These are phyloP conservation scores for Polytrichum formosum DNA, from an alignment of 225 moss, liverwort and hornwort species.

Conservation along the genomic window DNA sequence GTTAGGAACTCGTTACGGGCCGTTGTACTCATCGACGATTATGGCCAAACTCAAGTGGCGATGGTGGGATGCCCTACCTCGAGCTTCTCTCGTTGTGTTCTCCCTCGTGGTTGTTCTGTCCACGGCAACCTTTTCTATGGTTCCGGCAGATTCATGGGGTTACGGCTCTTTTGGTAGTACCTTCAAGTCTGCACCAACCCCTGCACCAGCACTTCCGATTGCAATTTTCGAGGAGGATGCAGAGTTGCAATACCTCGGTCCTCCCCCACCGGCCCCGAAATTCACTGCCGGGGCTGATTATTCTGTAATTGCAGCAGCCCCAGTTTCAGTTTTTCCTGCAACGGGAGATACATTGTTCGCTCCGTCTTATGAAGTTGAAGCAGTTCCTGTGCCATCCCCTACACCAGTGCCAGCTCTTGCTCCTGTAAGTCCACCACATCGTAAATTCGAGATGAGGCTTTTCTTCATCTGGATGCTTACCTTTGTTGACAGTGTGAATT, in stretches of 20 bases:
- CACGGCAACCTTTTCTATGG: slow-evolving; percentile 24
- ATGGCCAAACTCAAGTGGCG: slow-evolving; percentile 43
- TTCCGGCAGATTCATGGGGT: slow-evolving; percentile 31
- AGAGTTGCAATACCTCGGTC: not conserved
- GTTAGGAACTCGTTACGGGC: no score
- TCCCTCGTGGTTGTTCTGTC: slow-evolving; percentile 29
- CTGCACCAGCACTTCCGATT: slow-evolving; percentile 4
- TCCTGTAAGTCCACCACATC: slow-evolving; percentile 20
- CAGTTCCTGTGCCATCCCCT: slow-evolving; percentile 6
- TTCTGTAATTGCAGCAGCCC: not conserved
- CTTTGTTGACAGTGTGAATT: not conserved
- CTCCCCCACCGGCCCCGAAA: not conserved
- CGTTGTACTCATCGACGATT: not conserved
- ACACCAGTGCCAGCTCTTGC: not conserved
- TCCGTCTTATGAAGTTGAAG: not conserved
- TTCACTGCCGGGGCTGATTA: no score
- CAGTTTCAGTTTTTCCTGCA: not conserved
- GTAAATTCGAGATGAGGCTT: not conserved
- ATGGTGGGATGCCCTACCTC: slow-evolving; percentile 19
- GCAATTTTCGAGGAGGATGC: no score
- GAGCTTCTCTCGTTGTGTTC: slow-evolving; percentile 17
- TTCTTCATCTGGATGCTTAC: not conserved
- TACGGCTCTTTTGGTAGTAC: slow-evolving; percentile 16
- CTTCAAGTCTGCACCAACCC: slow-evolving; percentile 26
- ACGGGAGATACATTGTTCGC: not conserved